Evolutionary conservation across 768 basidiomycete genomes (phyloP).

Genomic region (Obba rivulosa): DNA sequence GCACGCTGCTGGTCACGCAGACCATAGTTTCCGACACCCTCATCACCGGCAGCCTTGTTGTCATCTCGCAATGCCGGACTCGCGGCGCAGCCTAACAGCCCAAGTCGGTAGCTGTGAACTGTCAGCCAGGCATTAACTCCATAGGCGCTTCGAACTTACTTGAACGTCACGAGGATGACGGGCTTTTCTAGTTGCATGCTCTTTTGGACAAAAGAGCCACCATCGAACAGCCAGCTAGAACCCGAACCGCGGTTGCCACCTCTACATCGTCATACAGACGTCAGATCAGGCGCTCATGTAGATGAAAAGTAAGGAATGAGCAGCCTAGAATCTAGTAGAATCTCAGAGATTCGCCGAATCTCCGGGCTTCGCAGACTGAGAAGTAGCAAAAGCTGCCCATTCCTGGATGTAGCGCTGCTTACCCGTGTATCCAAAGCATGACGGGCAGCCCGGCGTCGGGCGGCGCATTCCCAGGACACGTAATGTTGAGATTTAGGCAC

Average conservation of each 20-base stretch:
- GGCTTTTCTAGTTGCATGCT: constrained; percentile 60
- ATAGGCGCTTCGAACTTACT: constrained; percentile 41
- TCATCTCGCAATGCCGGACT: constrained; percentile 61
- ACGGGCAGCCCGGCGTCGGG: constrained; percentile 58
- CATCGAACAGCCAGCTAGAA: constrained; percentile 74
- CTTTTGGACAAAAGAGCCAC: constrained; percentile 63
- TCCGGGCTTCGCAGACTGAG: constrained; percentile 1
- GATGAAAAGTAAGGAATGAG: no score
- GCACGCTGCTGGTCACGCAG: constrained; percentile 36
- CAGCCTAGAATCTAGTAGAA: constrained; percentile 15
- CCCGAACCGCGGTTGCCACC: constrained; percentile 71
- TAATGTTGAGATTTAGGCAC: constrained; percentile 77
- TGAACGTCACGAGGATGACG: constrained; percentile 67
- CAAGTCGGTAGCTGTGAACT: constrained; percentile 60
- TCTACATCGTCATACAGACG: constrained; percentile 29
- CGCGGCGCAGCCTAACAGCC: constrained; percentile 73
- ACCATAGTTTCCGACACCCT: constrained; percentile 77
- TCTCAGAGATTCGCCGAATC: neutral
- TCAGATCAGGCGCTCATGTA: constrained; percentile 4
- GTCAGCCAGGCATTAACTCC: constrained; percentile 7
- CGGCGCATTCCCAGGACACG: constrained; percentile 56
- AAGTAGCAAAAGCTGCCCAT: neutral
- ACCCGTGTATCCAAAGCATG: constrained; percentile 89
- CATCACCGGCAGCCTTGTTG: constrained; percentile 57
- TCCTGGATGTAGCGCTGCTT: constrained; percentile 27